phyloP scores from a whole-genome alignment of 2,329 filamentous ascomycete genomes.

The Dissoconium aciculare region DNA sequence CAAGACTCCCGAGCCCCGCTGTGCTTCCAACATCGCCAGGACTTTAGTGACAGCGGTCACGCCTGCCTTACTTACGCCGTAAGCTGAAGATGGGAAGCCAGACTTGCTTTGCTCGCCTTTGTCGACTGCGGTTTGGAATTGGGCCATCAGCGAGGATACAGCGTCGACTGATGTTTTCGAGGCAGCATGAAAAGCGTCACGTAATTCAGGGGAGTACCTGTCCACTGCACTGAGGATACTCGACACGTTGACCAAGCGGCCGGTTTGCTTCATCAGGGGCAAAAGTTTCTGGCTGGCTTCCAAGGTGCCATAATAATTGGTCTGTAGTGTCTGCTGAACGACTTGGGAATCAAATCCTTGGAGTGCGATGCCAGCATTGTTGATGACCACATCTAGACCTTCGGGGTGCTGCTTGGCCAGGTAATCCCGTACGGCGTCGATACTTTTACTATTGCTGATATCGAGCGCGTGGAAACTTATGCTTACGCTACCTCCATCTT shows the following conservation, averaged over 20 bases:
- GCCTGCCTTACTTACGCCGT: constrained; percentile 30
- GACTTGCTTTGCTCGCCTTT: constrained; percentile 31
- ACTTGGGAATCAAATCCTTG: constrained; percentile 30
- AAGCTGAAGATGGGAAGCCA: constrained; percentile 37
- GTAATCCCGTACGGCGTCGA: constrained; percentile 29
- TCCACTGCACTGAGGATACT: constrained; percentile 32
- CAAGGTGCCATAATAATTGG: constrained; percentile 40
- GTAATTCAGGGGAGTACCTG: constrained; percentile 33
- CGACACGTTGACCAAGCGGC: constrained; percentile 37
- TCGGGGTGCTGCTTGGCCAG: constrained; percentile 32
- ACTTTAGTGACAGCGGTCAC: constrained; percentile 24
- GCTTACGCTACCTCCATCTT: constrained; percentile 31
- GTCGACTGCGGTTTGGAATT: constrained; percentile 34
- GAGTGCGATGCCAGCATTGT: constrained; percentile 34
- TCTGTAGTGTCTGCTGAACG: constrained; percentile 35
- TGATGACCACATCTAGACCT: constrained; percentile 39
- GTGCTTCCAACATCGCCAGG: constrained; percentile 19
- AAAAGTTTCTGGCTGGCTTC: constrained; percentile 32
- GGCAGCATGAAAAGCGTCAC: constrained; percentile 28
- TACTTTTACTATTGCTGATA: constrained; percentile 33
- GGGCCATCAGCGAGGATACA: constrained; percentile 35
- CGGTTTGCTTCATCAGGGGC: constrained; percentile 30
- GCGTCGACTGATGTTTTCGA: constrained; percentile 21
- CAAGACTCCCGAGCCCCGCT: constrained; percentile 15
- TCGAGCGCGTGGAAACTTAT: constrained; percentile 36